Evolutionary conservation across 768 basidiomycete genomes (phyloP).

Genomic region (Mycena amicta): DNA sequence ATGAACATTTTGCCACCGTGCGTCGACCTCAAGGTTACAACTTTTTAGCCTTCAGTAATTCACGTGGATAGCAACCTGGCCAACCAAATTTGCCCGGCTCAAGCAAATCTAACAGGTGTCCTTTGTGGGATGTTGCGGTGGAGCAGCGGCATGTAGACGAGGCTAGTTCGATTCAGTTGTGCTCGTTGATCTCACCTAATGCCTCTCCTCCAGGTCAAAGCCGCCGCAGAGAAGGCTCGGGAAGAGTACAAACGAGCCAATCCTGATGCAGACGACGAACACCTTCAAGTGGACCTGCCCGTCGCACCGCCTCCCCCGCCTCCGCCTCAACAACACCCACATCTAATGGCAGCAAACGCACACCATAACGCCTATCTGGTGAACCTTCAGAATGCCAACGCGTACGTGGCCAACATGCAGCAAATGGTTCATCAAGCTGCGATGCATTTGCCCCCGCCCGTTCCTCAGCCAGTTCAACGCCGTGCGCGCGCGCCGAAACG

Average conservation of each 20-base stretch:
- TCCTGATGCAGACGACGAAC: conserved; percentile 63
- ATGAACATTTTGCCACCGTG: conserved; percentile 73
- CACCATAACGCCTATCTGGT: not conserved
- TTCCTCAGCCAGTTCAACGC: not conserved
- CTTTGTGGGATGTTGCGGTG: conserved; percentile 68
- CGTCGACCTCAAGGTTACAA: conserved; percentile 18
- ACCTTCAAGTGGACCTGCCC: conserved; percentile 69
- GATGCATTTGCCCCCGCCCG: not conserved
- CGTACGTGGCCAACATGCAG: not conserved
- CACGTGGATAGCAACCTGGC: conserved; percentile 15
- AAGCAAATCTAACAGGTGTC: conserved; percentile 44
- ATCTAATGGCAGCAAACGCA: not conserved
- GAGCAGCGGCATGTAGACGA: conserved; percentile 69
- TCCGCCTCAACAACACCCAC: not conserved
- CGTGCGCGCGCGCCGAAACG: not conserved
- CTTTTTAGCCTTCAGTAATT: conserved; percentile 4
- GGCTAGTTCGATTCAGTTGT: conserved; percentile 40
- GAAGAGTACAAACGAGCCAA: conserved; percentile 60
- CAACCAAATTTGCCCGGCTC: conserved; percentile 9
- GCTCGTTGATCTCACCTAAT: not conserved
- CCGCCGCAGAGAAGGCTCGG: conserved; percentile 66
- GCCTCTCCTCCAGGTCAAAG: conserved; percentile 54
- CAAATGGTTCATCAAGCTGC: not conserved
- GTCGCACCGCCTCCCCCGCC: conserved; percentile 33
- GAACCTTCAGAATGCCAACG: not conserved